Evolutionary conservation across 495 filamentous ascomycete genomes (phyloP).

Genomic region (Amphirosellinia nigrospora): DNA sequence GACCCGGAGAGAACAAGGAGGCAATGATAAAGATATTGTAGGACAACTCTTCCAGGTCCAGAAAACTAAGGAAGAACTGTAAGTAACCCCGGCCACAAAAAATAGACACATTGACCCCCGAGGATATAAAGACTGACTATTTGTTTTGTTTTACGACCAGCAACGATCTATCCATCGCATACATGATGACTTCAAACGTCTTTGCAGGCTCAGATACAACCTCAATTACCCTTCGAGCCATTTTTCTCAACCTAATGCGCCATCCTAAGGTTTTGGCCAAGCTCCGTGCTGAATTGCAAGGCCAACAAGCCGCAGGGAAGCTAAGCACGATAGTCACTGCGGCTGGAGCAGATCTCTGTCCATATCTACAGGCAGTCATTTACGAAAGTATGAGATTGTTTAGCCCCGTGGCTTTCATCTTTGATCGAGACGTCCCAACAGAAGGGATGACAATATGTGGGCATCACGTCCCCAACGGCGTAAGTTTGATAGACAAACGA

Average conservation of each 20-base stretch:
- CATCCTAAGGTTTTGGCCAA: neutral
- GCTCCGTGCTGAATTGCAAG: slow-evolving; percentile 12
- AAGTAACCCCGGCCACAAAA: neutral
- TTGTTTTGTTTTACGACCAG: neutral
- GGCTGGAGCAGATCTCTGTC: slow-evolving; percentile 3
- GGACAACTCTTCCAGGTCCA: slow-evolving; percentile 19
- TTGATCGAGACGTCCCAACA: slow-evolving; percentile 8
- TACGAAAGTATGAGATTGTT: slow-evolving; percentile 17
- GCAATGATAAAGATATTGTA: slow-evolving; percentile 14
- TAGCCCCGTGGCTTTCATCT: neutral
- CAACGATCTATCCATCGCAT: slow-evolving; percentile 5
- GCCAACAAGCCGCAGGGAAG: neutral
- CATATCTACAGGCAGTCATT: slow-evolving; percentile 21
- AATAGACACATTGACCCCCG: neutral
- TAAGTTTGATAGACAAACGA: neutral
- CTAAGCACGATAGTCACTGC: neutral
- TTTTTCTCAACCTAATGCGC: slow-evolving; percentile 15
- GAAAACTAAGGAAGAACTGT: slow-evolving; percentile 10
- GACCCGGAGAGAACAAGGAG: slow-evolving; percentile 2
- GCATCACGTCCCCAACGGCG: slow-evolving; percentile 13
- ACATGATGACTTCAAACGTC: slow-evolving; percentile 21
- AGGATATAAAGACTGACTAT: neutral
- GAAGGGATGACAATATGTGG: slow-evolving; percentile 22
- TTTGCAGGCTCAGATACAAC: slow-evolving; percentile 26
- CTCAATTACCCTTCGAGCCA: slow-evolving; percentile 4